Evolutionary conservation across 2,329 filamentous ascomycete genomes (phyloP), one percentile per base, ranked within the genome.

Genomic region (Venturia nashicola): DNA sequence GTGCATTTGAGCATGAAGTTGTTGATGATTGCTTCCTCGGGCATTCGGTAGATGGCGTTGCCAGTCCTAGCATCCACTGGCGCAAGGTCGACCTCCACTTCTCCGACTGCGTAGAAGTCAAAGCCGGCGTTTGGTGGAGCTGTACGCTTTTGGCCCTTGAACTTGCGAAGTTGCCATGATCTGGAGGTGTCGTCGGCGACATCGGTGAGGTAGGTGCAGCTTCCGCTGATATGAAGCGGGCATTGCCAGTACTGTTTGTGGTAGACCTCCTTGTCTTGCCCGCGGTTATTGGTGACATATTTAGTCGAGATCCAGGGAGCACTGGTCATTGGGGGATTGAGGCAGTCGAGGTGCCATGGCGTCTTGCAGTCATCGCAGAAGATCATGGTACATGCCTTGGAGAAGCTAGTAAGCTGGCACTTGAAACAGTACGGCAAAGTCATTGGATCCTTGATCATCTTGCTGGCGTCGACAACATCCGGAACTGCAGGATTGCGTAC

Each of bases 311-410:
- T 76, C 63, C 86, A 82, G 12, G 92, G 92, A 46, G 91, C 89
- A 64, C 89, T 85, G 42, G 91, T 86, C 71, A 92, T 77, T 42
- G 93, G 92, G 36, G 91, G 90, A 71, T 95, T 87, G 18, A 96
- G 79, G 75, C 94, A 99, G 75, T 97, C 93, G 61, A 96, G 80
- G 77, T 99, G 94, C 89, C 92, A 99, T 71, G 87, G 83, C 42
- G 90, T 82, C 14, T 84, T 80, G 75, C 93, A 99, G 70, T 83
- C 84, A 74, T 91, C 91, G 78, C 93, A 99, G 57, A 88, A 86
- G 68, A 97, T 88, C 69, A 97, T 91, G 68, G 87, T 84, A 46
- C 61, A 59, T 5, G 32, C 14, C 8, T 62, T 54, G 34, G 88
- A 85, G 69, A 82, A 82, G 67, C 36, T 34, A 39, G 59, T 60